A percentile compares a stretch with the other conserved stretches of the same genome.
These are phyloP conservation scores for Colletotrichum sp. DNA, from an alignment of 2,329 filamentous ascomycete genomes.

Conservation along the genomic window DNA sequence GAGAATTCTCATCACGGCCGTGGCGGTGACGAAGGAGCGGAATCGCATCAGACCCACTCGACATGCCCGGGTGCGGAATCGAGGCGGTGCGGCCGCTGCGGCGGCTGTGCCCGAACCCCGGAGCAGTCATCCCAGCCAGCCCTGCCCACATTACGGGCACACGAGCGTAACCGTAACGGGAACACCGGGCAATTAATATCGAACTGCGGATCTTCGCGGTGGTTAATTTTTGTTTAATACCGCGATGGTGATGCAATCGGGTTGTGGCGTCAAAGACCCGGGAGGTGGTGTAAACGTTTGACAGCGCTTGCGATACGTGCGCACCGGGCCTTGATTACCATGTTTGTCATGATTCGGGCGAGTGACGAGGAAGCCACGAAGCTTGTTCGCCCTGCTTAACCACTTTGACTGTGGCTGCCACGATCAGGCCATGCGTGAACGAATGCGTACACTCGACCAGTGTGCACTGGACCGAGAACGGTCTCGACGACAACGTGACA, in stretches of 20 bases:
- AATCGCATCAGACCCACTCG: not conserved
- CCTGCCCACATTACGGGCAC: constrained; percentile 2
- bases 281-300: not conserved
- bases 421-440: not conserved
- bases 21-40: not conserved
- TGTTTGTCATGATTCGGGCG: not conserved
- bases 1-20: not conserved
- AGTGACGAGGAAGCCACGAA: not conserved
- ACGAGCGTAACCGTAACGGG: not conserved
- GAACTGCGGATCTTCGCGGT: not conserved
- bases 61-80: not conserved
- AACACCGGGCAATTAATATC: not conserved
- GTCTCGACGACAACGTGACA: not conserved
- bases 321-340: not conserved
- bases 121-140: not conserved
- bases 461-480: not conserved
- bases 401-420: not conserved
- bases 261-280: not conserved
- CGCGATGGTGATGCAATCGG: not conserved
- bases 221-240: not conserved
- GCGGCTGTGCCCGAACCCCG: not conserved
- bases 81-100: not conserved
- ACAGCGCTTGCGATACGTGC: not conserved
- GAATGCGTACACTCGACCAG: not conserved
- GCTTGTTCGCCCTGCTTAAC: not conserved